Base-by-base conservation (phyloP, 225 moss, liverwort and hornwort species). In the Polytrichum formosum region DNA sequence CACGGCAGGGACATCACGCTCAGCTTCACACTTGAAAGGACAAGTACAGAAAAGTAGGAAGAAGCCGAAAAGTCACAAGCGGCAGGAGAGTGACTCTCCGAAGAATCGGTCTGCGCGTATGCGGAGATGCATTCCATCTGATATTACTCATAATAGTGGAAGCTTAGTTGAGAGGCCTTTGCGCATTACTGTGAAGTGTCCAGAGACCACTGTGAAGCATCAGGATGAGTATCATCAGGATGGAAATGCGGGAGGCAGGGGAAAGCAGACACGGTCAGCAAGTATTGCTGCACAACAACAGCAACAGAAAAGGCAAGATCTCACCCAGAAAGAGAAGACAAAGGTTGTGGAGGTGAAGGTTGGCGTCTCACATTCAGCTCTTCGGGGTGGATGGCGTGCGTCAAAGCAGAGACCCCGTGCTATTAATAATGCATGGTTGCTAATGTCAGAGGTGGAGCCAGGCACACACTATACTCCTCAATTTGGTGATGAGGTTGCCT, bases 381-480 rank as follows among this genome's bases (percentile, higher is more conserved):
- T 77, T 53, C 82, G 86, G 9, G 77, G 81, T 59, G 79, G 81
- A 33, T 86, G 77, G 88, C 88, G 70, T 82, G 79, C 68, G 55
- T 63, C 72, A 26, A 77, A 69, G 73, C 77, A 73, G 77, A 78
- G 67, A 72, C 79, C 55, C 77, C 85, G 87, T 74, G 81, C 79
- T 81, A 79, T 79, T 19, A 80, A 84, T 64, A 88, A 77, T 73
- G 58, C 84, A 63, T 98, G 98, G 98, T 81, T 98, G 69, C 71
- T 98, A 53, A 85, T 84, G 75, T 87, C 91, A 18, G 92, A 94
- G 53, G 81, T 89, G 63, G 98, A 98, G 64, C 87, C 81, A 74
- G 98, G 94, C 54, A 83, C 84, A 37, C 98, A 92, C 33, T 98
- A 88, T 62, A 94, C 92, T 64, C 98, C 98, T 75, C 98, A 98